phyloP scores from a whole-genome alignment of 345 rosid species.

The Adansonia digitata region DNA sequence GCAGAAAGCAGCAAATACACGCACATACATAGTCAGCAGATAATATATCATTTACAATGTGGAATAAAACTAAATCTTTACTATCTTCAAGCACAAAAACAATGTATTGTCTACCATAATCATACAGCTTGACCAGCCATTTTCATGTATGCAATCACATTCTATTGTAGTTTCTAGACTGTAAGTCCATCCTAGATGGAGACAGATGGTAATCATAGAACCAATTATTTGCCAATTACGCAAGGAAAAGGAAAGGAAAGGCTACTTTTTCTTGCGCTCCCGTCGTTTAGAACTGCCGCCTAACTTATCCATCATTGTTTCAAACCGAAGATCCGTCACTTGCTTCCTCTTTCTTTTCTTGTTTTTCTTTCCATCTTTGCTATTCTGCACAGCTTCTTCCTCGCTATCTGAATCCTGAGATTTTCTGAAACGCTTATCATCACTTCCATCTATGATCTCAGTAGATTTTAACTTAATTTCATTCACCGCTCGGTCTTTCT shows the following conservation, averaged over 20 bases:
- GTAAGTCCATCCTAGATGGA: neutral
- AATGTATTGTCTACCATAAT: neutral
- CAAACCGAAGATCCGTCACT: constrained; percentile 63
- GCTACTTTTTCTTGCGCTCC: constrained; percentile 70
- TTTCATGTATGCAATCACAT: too few species aligned
- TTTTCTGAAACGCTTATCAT: constrained; percentile 7
- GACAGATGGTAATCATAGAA: neutral
- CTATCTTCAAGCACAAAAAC: neutral
- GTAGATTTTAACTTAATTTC: constrained; percentile 16
- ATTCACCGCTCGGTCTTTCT: constrained; percentile 22
- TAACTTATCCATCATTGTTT: constrained; percentile 27
- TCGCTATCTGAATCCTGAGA: constrained; percentile 3
- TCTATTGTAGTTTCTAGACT: neutral
- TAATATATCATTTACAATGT: neutral
- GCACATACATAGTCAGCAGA: neutral
- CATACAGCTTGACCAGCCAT: too few species aligned
- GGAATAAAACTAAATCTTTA: neutral
- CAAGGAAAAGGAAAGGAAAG: neutral
- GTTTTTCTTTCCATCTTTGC: constrained; percentile 41
- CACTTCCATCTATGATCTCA: constrained; percentile 18
- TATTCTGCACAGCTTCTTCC: neutral
- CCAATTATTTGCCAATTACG: neutral
- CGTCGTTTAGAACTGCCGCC: constrained; percentile 39
- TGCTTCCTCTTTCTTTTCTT: constrained; percentile 68
- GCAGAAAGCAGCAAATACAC: neutral